Conservation (phyloP, 768 basidiomycete genomes). For the Antrodiella citrinella region DNA sequence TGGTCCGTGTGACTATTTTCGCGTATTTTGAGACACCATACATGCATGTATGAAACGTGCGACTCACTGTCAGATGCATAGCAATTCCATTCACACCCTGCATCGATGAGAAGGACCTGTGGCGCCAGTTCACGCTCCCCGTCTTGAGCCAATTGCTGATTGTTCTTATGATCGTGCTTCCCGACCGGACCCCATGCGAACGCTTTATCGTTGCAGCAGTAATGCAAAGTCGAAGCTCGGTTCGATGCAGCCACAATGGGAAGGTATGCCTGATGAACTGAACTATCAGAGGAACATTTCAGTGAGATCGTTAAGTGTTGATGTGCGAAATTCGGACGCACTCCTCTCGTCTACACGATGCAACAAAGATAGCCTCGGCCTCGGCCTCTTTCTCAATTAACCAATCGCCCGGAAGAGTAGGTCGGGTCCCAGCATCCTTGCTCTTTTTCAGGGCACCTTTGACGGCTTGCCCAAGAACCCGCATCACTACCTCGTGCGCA, state of each 20-base stretch:
- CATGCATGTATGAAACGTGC: background rate
- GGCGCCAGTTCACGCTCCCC: slow-evolving; percentile 38
- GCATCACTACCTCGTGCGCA: slow-evolving; percentile 91
- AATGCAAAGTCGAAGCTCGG: slow-evolving; percentile 86
- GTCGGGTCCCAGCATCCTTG: slow-evolving; percentile 33
- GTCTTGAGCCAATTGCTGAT: slow-evolving; percentile 34
- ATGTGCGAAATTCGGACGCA: slow-evolving; percentile 26
- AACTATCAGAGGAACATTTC: slow-evolving; percentile 30
- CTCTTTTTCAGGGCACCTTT: slow-evolving; percentile 43
- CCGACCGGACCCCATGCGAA: slow-evolving; percentile 79
- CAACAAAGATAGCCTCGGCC: slow-evolving; percentile 90
- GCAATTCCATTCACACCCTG: slow-evolving; percentile 82
- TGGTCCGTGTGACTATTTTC: slow-evolving; percentile 52
- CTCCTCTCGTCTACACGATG: slow-evolving; percentile 85
- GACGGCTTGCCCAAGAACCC: slow-evolving; percentile 72
- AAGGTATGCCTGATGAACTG: slow-evolving; percentile 83
- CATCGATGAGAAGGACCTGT: slow-evolving; percentile 85
- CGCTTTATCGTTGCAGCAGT: slow-evolving; percentile 86
- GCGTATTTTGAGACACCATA: background rate
- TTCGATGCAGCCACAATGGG: slow-evolving; percentile 88
- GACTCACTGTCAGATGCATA: slow-evolving; percentile 56
- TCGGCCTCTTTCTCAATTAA: slow-evolving; percentile 88
- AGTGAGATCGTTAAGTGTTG: background rate
- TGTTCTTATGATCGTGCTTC: slow-evolving; percentile 47
- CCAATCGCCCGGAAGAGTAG: slow-evolving; percentile 72